Conservation (phyloP, 306 rosid genomes). For the Castanospermum australe region DNA sequence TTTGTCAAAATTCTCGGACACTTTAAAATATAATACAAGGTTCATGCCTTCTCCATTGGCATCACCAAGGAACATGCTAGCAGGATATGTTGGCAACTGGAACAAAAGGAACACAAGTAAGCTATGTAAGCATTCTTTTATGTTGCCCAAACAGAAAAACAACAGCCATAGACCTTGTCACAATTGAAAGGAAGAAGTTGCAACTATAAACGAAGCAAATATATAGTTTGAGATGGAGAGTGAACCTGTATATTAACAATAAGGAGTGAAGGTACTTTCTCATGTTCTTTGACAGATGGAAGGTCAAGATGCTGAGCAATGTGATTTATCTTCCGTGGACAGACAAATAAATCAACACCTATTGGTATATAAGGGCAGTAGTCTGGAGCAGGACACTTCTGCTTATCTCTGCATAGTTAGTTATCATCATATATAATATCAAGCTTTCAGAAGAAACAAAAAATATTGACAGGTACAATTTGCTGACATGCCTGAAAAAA, state of each 20-base stretch:
- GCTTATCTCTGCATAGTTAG: conserved; percentile 61
- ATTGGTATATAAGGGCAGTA: conserved; percentile 71
- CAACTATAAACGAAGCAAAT: neutral
- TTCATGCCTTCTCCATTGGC: conserved; percentile 89
- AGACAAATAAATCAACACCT: conserved; percentile 77
- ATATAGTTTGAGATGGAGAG: neutral
- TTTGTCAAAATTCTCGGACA: conserved; percentile 61
- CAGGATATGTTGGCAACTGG: conserved; percentile 87
- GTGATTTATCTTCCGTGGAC: conserved; percentile 70
- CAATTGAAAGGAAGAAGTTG: neutral
- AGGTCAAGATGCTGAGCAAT: conserved; percentile 89
- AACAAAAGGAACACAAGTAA: conserved; percentile 4
- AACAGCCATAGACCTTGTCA: neutral
- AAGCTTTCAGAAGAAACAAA: neutral
- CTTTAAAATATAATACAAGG: conserved; percentile 79
- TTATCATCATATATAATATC: conserved; percentile 7
- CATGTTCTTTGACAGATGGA: conserved; percentile 57
- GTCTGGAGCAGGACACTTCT: conserved; percentile 64
- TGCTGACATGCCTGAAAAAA: conserved; percentile 65
- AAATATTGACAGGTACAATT: conserved; percentile 2
- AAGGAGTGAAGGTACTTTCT: conserved; percentile 65
- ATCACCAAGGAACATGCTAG: conserved; percentile 74
- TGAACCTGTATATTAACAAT: conserved; percentile 88
- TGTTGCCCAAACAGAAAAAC: neutral
- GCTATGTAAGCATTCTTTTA: neutral